These are phyloP conservation scores for Zostera marina DNA, from an alignment of 116 monocot genomes.

Conservation along the genomic window DNA sequence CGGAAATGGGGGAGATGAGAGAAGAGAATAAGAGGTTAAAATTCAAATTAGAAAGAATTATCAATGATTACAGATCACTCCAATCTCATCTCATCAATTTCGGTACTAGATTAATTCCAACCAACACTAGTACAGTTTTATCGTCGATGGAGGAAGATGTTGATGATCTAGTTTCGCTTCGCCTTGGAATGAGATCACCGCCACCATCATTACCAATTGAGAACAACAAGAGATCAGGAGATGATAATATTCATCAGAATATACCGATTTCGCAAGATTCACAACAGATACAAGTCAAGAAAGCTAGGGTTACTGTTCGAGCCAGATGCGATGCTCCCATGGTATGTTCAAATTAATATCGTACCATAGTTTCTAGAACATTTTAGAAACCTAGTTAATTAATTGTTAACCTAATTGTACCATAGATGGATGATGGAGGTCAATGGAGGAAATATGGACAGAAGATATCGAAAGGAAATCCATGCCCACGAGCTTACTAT, in stretches of 20 bases:
- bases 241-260: too few species aligned
- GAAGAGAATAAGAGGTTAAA: conserved; percentile 87
- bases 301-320: conserved; percentile 80
- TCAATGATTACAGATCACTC: conserved; percentile 61
- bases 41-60: conserved; percentile 26
- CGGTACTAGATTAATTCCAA: not conserved
- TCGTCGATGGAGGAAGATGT: not conserved
- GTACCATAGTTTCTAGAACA: not conserved
- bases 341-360: conserved; percentile 13
- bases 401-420: not conserved
- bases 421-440: conserved; percentile 97
- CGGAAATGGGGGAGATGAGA: conserved; percentile 62
- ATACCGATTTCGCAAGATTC: too few species aligned
- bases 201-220: too few species aligned
- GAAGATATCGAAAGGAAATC: conserved; percentile 89
- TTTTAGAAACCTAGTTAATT: not conserved
- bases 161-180: not conserved
- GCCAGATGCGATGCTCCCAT: conserved; percentile 77
- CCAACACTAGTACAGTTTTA: not conserved
- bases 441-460: conserved; percentile 98
- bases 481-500: conserved; percentile 89
- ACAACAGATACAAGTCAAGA: conserved; percentile 47
- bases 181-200: not conserved
- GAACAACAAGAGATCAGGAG: conserved; percentile 7
- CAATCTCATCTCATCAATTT: conserved; percentile 43